Conservation (phyloP, 331 rosid species). For the Telfairia occidentalis region DNA sequence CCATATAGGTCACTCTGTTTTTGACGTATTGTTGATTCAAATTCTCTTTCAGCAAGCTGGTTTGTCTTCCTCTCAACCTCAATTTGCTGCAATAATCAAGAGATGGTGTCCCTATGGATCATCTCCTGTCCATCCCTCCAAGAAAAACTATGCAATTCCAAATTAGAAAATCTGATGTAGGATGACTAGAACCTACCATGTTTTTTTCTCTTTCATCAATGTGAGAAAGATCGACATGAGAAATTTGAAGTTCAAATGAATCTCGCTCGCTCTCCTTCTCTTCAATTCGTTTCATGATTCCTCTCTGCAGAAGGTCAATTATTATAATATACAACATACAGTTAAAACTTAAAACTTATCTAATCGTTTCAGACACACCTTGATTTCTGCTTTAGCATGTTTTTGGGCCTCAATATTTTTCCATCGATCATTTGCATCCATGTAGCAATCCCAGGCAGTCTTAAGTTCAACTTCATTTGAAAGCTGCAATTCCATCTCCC, state of each 20-base stretch:
- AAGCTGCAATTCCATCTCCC: conserved; percentile 30
- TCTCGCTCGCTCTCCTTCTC: conserved; percentile 49
- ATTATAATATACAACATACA: conserved; percentile 12
- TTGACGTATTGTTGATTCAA: conserved; percentile 57
- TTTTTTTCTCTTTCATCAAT: conserved; percentile 72
- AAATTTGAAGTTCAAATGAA: conserved; percentile 44
- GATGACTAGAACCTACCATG: conserved; percentile 38
- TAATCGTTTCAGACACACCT: conserved; percentile 38
- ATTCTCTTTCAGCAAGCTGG: conserved; percentile 61
- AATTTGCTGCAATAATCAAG: conserved; percentile 32
- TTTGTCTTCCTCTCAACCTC: conserved; percentile 63
- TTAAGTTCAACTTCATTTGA: conserved; percentile 49
- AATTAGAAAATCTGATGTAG: conserved; percentile 12
- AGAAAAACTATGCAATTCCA: background rate
- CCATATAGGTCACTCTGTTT: conserved; percentile 39
- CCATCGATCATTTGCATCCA: conserved; percentile 56
- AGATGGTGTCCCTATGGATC: background rate
- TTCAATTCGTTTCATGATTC: conserved; percentile 49
- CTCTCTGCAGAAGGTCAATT: conserved; percentile 40
- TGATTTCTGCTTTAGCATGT: conserved; percentile 44
- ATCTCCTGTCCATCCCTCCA: too few species aligned
- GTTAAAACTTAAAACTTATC: conserved; percentile 10
- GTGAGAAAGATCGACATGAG: conserved; percentile 41
- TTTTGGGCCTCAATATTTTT: conserved; percentile 48
- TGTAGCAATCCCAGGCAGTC: conserved; percentile 56